Evolutionary conservation across 768 basidiomycete genomes (phyloP).

Genomic region (Naematelia encephala): DNA sequence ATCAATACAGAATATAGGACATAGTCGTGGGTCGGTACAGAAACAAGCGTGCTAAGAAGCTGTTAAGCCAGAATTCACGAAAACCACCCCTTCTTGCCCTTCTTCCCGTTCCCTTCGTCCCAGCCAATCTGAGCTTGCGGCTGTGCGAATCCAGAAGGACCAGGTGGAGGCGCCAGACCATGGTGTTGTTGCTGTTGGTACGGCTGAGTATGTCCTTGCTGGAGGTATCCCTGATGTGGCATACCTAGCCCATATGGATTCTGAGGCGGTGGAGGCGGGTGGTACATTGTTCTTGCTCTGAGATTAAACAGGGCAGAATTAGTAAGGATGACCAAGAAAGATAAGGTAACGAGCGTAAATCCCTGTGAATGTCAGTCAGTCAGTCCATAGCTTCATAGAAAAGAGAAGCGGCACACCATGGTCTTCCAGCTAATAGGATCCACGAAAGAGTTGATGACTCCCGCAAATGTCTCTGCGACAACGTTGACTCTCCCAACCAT

Average conservation of each 20-base stretch:
- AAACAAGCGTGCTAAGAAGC: constrained; percentile 1
- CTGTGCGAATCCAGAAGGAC: not conserved
- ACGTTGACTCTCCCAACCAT: constrained; percentile 84
- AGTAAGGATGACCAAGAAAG: constrained; percentile 46
- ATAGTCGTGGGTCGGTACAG: constrained; percentile 2
- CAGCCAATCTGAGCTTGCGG: constrained; percentile 21
- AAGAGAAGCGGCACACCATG: constrained; percentile 58
- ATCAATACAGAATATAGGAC: not conserved
- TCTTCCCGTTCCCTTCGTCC: constrained; percentile 17
- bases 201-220: constrained; percentile 2
- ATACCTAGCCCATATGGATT: not conserved
- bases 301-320: constrained; percentile 50
- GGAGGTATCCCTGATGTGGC: constrained; percentile 13
- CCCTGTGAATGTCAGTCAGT: constrained; percentile 29
- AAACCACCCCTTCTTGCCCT: constrained; percentile 26
- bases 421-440: constrained; percentile 98
- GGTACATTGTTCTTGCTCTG: constrained; percentile 19
- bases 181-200: constrained; percentile 12
- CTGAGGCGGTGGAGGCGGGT: not conserved
- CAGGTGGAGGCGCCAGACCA: not conserved
- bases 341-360: constrained; percentile 49
- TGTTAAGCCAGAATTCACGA: constrained; percentile 11
- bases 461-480: constrained; percentile 90
- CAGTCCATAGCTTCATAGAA: not conserved
- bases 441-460: constrained; percentile 93